Evolutionary conservation across 441 rosid genomes (phyloP), one percentile per base, ranked within the genome.

Genomic region (Eruca vesicaria): DNA sequence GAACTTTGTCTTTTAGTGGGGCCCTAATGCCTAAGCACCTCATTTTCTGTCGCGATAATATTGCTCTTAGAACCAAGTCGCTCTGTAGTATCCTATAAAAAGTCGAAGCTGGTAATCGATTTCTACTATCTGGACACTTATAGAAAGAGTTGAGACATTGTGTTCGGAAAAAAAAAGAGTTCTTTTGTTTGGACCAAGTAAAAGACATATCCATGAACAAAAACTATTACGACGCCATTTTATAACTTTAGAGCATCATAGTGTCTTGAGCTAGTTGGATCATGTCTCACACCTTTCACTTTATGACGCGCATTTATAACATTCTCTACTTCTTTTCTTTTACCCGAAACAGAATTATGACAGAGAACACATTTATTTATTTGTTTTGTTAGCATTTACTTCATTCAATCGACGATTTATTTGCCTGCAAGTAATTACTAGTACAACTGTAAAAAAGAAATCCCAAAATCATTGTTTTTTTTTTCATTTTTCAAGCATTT

Each of bases 231-330:
- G 77, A 59, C 77, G 77, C 69, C 52, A 63, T 71, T 66, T 71
- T 6, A 11, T 26, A 50, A 35, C 56, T 14, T 19, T 61, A 48
- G 15, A 66, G 52, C 31, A 66, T 19, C 59, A 52, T 71, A 9
- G 68, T 78, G 81, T 69, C 70, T 79, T 55, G 67, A 55, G 63
- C 61, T 70, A 18, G 35, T 33, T 32, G 62, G 75, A 73, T 73
- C 72, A 73, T 74, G 72, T 76, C 75, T 77, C 67, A 58, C 63
- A 45, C 76, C 56, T 65, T 69, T 28, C 72, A 59, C 76, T 71
- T 77, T 77, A 77, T 71, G 26, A 77, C 72, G 62, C 57, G 45
- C 80, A 77, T 77, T 77, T 71, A 71, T 50, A 66, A 71, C 68
- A 77, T 71, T 77, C 76, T 63, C 31, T 63, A 9, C 11, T 31